Base-by-base conservation (phyloP, 164 flowering plant species). In the Akebia trifoliata region DNA sequence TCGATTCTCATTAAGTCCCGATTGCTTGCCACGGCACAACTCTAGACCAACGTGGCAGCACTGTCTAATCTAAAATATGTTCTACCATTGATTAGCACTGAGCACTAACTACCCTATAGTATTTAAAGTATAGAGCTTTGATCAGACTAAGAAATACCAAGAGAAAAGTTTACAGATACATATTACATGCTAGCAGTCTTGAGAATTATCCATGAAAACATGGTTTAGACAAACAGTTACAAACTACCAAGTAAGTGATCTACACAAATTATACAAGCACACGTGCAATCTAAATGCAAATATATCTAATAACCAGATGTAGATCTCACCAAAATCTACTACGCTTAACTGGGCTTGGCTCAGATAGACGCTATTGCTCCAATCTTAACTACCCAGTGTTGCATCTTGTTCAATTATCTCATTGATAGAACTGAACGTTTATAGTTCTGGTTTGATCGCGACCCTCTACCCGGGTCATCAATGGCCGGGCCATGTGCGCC, bases 401-500 rank as follows among this genome's bases (percentile, higher is more conserved):
- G 4, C 4, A 15, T 24, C 6, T 34, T 36, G 11, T 28, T 60
- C 22, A 18, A 35, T 65, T 68, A 73, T 43, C 68, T 73, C 30
- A 56, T 17, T 18, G 76, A 62, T 25, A 59, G 44, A 39, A 63
- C 46, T 24, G 73, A 69, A 17, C 46, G 63, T 66, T 59, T 69
- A 54, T 55, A 63, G 21, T 43, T n/a, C 22, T 55, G 65, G 43
- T 37, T 64, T 4, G 62, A n/a, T 17, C 38, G 60, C 29, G 53
- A 40, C 36, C 52, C 47, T 34, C 28, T 58, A 15, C 51, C 56
- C 0, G 76, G 43, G 37, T 79, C 73, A 50, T 86, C 82, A 48
- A 70, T 68, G 12, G 78, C 75, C 5, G 81, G 47, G 20, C 85
- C 78, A 51, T 83, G 88, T 30, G 85, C 83, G 2, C 98, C 96